Conservation (phyloP, 73 alveolate genomes). For the Symbiodinium pilosum region DNA sequence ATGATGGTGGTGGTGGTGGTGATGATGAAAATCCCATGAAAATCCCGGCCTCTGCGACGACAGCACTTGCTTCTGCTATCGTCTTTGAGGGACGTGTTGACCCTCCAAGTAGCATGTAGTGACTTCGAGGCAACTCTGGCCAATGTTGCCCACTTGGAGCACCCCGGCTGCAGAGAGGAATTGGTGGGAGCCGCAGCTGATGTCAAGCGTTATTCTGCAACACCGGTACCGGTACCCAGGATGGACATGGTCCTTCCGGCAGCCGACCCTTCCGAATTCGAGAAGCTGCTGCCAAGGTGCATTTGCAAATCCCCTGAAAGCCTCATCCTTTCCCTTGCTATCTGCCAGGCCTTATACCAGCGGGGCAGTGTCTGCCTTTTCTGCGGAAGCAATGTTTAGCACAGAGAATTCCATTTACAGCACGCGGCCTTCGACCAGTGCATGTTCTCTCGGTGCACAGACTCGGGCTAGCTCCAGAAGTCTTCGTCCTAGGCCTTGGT, state of each 20-base stretch:
- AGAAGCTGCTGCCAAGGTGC: background rate
- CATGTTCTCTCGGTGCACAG: conserved; percentile 11
- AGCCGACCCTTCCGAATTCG: conserved; percentile 42
- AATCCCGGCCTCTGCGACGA: no score
- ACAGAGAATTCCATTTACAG: conserved; percentile 32
- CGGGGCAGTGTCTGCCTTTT: background rate
- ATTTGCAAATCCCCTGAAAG: background rate
- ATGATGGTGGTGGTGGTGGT: no score
- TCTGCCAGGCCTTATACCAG: conserved; percentile 65
- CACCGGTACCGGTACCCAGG: no score
- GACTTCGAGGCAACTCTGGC: conserved; percentile 87
- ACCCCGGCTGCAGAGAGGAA: background rate
- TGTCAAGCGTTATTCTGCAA: no score
- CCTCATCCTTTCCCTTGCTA: background rate
- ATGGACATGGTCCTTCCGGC: conserved; percentile 44
- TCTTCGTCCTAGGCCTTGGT: background rate
- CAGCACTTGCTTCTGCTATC: no score
- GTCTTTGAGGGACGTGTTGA: no score
- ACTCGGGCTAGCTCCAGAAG: conserved; percentile 20
- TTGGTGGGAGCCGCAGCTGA: no score
- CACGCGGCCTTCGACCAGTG: conserved; percentile 75
- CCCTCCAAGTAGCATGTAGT: no score
- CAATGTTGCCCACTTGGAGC: conserved; percentile 89
- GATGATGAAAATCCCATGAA: no score
- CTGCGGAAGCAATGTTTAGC: background rate